phyloP scores from a whole-genome alignment of 1,284 basidiomycete genomes.

The Schizopora paradoxa region DNA sequence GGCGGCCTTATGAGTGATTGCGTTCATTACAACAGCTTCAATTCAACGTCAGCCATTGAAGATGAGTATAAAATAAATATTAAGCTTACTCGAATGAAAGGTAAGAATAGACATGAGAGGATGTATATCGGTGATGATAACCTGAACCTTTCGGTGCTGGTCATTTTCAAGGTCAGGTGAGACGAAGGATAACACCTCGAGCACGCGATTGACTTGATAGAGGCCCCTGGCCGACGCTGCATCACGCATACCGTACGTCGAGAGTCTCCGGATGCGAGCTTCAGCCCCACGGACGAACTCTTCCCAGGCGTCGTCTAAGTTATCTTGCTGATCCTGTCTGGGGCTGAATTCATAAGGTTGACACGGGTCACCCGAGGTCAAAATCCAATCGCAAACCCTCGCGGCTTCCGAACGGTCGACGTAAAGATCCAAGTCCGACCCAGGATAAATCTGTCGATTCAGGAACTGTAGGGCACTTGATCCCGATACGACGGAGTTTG shows the following conservation, averaged over 20 bases:
- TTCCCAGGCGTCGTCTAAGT: neutral
- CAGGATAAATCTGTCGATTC: constrained; percentile 36
- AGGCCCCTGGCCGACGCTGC: neutral
- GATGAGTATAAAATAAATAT: no score
- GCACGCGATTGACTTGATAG: neutral
- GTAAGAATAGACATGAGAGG: neutral
- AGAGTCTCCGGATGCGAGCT: neutral
- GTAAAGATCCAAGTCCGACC: constrained; percentile 46
- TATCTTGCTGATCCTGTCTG: neutral
- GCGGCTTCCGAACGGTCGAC: constrained; percentile 23
- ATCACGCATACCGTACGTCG: neutral
- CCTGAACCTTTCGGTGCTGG: neutral
- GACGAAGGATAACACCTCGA: neutral
- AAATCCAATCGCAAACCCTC: neutral
- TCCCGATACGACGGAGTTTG: constrained; percentile 43
- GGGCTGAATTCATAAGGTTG: constrained; percentile 5
- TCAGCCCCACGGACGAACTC: neutral
- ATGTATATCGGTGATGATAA: neutral
- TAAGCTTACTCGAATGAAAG: neutral
- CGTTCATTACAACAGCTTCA: constrained; percentile 15
- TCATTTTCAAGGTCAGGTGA: neutral
- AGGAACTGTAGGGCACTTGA: constrained; percentile 47
- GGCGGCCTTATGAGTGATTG: constrained; percentile 6
- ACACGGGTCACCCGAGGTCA: neutral
- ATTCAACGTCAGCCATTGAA: neutral